Conservation (phyloP, 2,329 filamentous ascomycete genomes). For the Trichoderma cornu-damae region DNA sequence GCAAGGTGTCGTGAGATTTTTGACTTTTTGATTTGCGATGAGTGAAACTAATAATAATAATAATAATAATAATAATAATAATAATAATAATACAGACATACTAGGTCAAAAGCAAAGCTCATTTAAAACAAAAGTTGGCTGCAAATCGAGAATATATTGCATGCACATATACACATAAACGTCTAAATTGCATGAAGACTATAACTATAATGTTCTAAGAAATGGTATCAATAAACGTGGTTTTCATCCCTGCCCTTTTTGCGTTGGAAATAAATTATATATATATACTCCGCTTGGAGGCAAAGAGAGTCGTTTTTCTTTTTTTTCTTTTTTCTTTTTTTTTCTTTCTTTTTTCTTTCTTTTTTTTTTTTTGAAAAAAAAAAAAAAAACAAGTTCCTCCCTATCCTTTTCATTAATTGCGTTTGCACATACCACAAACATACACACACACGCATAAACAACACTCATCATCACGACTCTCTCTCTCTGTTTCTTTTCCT, state of each 20-base stretch:
- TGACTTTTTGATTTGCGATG: too few relatives aligned
- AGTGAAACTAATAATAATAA: too few relatives aligned
- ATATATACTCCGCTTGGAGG: not conserved
- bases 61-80: too few relatives aligned
- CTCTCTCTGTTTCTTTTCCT: too few relatives aligned
- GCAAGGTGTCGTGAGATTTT: too few relatives aligned
- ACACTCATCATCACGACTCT: not conserved
- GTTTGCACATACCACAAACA: not conserved
- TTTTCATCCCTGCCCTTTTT: not conserved
- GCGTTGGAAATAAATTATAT: not conserved
- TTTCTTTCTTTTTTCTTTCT: too few relatives aligned
- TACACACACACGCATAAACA: not conserved
- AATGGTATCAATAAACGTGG: slow-evolving; percentile 9
- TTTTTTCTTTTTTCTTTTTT: too few relatives aligned
- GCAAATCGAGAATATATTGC: not conserved
- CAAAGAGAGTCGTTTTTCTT: too few relatives aligned
- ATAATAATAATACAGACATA: too few relatives aligned
- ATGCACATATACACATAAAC: not conserved
- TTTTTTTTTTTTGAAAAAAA: too few relatives aligned
- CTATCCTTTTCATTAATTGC: not conserved
- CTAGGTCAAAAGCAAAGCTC: too few relatives aligned
- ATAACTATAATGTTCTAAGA: not conserved
- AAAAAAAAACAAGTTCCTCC: not conserved
- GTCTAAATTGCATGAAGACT: not conserved
- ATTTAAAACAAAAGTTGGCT: not conserved